Evolutionary conservation across 495 filamentous ascomycete species (phyloP), one percentile per base, ranked within the genome.

Genomic region (Penicillium canescens): DNA sequence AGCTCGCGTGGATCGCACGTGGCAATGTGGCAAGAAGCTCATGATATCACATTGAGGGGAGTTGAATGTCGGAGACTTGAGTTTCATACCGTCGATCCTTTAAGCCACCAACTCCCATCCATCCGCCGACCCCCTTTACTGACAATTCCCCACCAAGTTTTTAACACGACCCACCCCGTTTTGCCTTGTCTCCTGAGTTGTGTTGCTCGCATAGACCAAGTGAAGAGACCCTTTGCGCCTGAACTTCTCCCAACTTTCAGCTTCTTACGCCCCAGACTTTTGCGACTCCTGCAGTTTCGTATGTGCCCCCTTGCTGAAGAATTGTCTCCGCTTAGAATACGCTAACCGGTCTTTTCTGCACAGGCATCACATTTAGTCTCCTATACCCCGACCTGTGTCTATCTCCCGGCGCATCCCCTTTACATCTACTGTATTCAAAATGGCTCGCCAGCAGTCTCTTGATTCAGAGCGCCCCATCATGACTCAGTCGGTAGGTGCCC

Each of bases 401-500:
- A 31, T 43, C 49, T 33, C 31, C 21, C 31, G 21, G 23, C 36
- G 16, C 37, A 33, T 44, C 21, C 23, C 18, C 24, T 14, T 44
- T 35, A 41, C 50, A 33, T 34, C 48, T 7, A 6, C 26, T 23
- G 35, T 24, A 34, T 20, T 13, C 13, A 16, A 48, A 41, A 78
- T 78, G 70, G 79, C 75, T 59, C 87, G 88, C 76, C 83, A 84
- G 52, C 69, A 75, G 49, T 90, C 87, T 9, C 71, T 90, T 3
- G 88, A 91, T 39, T 90, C 87, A 9, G 81, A 86, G 47, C 80
- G 86, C 54, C 87, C 88, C 37, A 91, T 91, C 63, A 90, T 91
- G 86, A 78, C 85, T 13, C 81, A 84, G 8, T 88, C 84, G 46
- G 87, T 90, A 82, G 65, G 86, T 80, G 13, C 39, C 33, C 48